Percentiles rank a stretch among this genome's conserved stretches.
Evolutionary conservation across 148 eudicot genomes (phyloP).

Genomic region (Nyssa sinensis): DNA sequence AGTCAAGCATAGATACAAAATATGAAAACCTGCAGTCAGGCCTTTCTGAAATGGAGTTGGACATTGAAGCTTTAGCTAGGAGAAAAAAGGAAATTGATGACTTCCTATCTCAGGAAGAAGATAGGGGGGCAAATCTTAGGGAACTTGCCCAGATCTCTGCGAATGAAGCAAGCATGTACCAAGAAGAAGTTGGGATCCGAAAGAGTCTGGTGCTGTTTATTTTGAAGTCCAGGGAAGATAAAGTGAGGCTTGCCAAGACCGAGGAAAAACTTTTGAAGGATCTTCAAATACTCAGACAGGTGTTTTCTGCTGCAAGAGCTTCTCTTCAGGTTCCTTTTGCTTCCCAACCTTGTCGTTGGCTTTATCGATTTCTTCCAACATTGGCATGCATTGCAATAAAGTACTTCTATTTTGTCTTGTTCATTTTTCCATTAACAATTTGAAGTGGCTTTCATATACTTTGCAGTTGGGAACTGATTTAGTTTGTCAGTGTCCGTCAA

Average conservation of each 20-base stretch:
- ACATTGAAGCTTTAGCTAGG: conserved; percentile 44
- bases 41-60: conserved; percentile 45
- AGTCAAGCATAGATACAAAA: conserved; percentile 36
- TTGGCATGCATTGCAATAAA: background rate
- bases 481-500: background rate
- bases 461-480: background rate
- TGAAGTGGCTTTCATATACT: background rate
- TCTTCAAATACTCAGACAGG: conserved; percentile 54
- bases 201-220: conserved; percentile 47
- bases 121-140: conserved; percentile 40
- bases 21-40: conserved; percentile 36
- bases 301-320: conserved; percentile 60
- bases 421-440: background rate
- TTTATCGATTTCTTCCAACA: background rate
- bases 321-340: conserved; percentile 60
- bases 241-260: conserved; percentile 46
- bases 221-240: conserved; percentile 51
- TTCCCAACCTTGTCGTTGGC: conserved; percentile 5
- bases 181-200: conserved; percentile 48
- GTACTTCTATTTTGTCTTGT: background rate
- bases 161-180: conserved; percentile 47
- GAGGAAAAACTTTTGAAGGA: conserved; percentile 60
- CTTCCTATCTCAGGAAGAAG: conserved; percentile 40
- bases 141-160: conserved; percentile 49
- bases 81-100: conserved; percentile 60